Percentiles rank a stretch among this genome's conserved stretches.
phyloP scores from a whole-genome alignment of 2,329 filamentous ascomycete genomes.

The Ophidiomyces ophidiicola region DNA sequence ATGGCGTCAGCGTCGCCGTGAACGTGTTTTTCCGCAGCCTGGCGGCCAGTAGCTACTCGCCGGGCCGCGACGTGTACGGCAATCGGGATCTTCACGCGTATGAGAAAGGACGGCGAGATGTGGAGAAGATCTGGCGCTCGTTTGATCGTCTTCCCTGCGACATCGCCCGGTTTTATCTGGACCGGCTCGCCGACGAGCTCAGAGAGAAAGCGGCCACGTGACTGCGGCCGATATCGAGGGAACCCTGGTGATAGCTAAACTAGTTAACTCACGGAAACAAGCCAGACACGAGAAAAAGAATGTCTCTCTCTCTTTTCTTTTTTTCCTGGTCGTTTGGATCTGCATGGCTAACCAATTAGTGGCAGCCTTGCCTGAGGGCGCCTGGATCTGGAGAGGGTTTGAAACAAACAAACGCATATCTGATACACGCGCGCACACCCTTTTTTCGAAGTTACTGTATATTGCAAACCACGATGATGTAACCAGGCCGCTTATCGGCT shows the following conservation, averaged over 20 bases:
- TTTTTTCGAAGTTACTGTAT: too few species aligned
- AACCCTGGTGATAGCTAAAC: background rate
- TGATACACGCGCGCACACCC: too few species aligned
- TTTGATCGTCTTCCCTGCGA: conserved; percentile 48
- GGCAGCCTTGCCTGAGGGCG: too few species aligned
- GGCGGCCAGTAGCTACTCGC: conserved; percentile 49
- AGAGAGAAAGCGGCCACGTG: conserved; percentile 19
- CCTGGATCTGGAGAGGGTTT: too few species aligned
- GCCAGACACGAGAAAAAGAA: background rate
- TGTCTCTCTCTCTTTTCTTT: too few species aligned
- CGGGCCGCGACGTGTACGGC: conserved; percentile 73
- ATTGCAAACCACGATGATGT: too few species aligned
- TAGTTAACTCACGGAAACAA: background rate
- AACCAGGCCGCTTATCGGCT: too few species aligned
- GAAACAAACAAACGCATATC: too few species aligned
- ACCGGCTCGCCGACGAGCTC: conserved; percentile 59
- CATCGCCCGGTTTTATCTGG: conserved; percentile 62
- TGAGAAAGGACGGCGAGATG: conserved; percentile 63
- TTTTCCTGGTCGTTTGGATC: too few species aligned
- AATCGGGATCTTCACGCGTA: conserved; percentile 77
- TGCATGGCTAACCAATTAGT: too few species aligned
- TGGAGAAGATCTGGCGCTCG: conserved; percentile 48
- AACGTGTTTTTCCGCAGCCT: conserved; percentile 79
- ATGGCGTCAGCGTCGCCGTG: conserved; percentile 58
- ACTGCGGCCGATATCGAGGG: conserved; percentile 1